Base-by-base conservation (phyloP, 495 filamentous ascomycete genomes). In the Rusavskia elegans region DNA sequence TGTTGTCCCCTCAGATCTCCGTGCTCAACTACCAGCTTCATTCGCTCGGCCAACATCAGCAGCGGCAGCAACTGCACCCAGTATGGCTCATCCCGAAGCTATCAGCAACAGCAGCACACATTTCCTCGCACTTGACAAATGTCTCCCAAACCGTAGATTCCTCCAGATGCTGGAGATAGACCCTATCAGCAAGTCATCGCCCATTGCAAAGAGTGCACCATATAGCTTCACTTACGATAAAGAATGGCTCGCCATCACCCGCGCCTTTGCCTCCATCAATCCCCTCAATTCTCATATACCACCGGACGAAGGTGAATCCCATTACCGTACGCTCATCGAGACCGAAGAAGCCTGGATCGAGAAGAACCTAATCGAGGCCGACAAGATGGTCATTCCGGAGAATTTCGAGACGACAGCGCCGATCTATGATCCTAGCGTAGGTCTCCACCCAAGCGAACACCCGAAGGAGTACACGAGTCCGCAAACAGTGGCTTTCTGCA, bases 181-280 rank as follows among this genome's bases (percentile, higher is more conserved):
- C 0, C 70, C 82, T 4, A 49, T 72, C 21, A 63, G 61, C 0
- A 50, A 63, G 11, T 45, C 54, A 13, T 30, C 56, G 30, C 48
- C 53, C 2, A 51, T 54, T 16, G 51, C 59, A 5, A 21, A n/a
- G 5, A 53, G 45, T 27, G 57, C 54, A 5, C 69, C 67, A 2
- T 60, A 68, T 45, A 62, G 64, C 6, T 77, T 97, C 4, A 65
- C 79, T 32, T 96, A 97, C 63, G 92, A 98, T 64, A 79, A 81
- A 29, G 92, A 98, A 68, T 98, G 89, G 89, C 79, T 97, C 3
- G 83, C 92, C 8, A 95, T 98, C 56, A 85, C 82, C 2, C 87
- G 89, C 14, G 81, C 81, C 2, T 89, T 95, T 59, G 79, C 82
- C 25, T 70, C 67, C 3, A 61, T 53, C 11, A 71, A 73, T 1